Evolutionary conservation across 2,329 filamentous ascomycete species (phyloP).

Genomic region (Aspergillus versicolor): DNA sequence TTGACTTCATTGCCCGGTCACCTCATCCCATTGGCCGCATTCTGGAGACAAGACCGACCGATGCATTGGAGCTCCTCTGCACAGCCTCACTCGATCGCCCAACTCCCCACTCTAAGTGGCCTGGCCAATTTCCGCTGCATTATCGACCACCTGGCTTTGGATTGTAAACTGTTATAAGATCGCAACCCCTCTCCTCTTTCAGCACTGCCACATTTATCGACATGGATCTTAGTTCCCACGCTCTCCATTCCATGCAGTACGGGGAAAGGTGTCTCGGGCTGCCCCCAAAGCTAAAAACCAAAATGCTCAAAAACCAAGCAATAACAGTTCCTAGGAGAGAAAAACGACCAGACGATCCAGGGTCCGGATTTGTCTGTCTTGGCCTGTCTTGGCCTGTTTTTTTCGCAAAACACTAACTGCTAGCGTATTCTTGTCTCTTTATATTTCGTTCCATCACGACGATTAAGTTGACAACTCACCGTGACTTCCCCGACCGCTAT

Average conservation of each 20-base stretch:
- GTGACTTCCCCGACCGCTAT: too few relatives aligned
- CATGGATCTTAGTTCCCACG: background rate
- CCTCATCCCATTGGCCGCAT: background rate
- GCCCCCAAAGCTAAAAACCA: background rate
- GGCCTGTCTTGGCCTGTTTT: background rate
- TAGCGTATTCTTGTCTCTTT: background rate
- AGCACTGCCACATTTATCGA: background rate
- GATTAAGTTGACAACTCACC: too few relatives aligned
- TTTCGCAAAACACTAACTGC: background rate
- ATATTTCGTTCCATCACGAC: background rate
- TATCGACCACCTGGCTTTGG: background rate
- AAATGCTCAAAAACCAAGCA: background rate
- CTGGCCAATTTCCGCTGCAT: too few relatives aligned
- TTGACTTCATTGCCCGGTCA: background rate
- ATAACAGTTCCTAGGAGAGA: background rate
- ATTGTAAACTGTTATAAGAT: background rate
- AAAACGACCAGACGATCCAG: background rate
- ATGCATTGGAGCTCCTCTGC: background rate
- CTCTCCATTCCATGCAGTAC: too few relatives aligned
- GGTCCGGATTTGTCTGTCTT: background rate
- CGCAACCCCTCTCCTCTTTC: background rate
- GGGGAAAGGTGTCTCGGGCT: background rate
- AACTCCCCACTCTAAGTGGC: background rate
- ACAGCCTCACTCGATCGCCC: slow-evolving; percentile 1
- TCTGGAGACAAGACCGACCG: background rate